Percentiles rank a stretch among this genome's conserved stretches.
Evolutionary conservation across 1,284 basidiomycete genomes (phyloP).

Genomic region (Heliocybe sulcata): DNA sequence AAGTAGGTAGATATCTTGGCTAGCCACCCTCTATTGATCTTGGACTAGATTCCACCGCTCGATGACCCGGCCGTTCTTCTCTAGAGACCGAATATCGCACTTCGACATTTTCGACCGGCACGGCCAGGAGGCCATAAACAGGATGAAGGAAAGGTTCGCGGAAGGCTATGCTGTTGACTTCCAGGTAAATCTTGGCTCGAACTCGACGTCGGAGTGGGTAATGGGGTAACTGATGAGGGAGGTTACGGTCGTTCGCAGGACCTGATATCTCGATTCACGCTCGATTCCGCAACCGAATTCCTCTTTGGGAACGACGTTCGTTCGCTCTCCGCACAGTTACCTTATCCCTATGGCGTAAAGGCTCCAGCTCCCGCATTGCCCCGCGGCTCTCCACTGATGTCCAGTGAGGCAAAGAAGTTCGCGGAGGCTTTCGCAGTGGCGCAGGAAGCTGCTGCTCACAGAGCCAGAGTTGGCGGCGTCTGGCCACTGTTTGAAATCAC

Average conservation of each 20-base stretch:
- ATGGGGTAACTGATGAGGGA: no score
- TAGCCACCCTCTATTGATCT: not conserved
- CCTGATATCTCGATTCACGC: conserved; percentile 27
- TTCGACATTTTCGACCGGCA: conserved; percentile 40
- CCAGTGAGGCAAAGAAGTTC: conserved; percentile 22
- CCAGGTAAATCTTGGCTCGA: conserved; percentile 6
- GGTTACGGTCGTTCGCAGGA: conserved; percentile 12
- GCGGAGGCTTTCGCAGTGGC: conserved; percentile 29
- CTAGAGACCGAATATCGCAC: conserved; percentile 34
- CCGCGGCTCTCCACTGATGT: not conserved
- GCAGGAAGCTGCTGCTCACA: conserved; percentile 22
- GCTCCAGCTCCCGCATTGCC: not conserved
- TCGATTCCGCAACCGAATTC: conserved; percentile 33
- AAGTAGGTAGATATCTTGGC: conserved; percentile 18
- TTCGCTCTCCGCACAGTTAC: conserved; percentile 22
- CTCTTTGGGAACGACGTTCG: conserved; percentile 31
- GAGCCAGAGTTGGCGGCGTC: conserved; percentile 23
- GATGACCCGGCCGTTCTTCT: conserved; percentile 41
- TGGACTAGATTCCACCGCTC: conserved; percentile 33
- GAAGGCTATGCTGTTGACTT: conserved; percentile 16
- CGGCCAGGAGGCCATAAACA: conserved; percentile 16
- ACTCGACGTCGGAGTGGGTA: no score
- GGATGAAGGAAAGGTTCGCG: conserved; percentile 12
- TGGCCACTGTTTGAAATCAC: conserved; percentile 38
- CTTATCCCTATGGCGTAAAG: conserved; percentile 17